Percentiles rank a stretch among this genome's conserved stretches.
Evolutionary conservation across 345 rosid species (phyloP).

Genomic region (Isatis tinctoria): DNA sequence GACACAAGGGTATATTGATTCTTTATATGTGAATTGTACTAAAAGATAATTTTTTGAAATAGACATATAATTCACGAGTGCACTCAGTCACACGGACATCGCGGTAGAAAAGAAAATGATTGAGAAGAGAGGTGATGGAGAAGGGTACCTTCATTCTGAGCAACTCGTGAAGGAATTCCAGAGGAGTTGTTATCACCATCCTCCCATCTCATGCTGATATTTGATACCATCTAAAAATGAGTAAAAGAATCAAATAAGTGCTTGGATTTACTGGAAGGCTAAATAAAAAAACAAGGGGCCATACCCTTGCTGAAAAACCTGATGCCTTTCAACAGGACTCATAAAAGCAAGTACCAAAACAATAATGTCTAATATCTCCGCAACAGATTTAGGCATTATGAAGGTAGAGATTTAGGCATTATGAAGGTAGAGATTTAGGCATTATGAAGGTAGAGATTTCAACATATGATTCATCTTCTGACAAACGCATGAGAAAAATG

Average conservation of each 20-base stretch:
- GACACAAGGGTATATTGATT: conserved; percentile 19
- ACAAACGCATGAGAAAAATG: no score
- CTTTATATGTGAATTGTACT: neutral
- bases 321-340: neutral
- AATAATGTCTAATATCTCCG: neutral
- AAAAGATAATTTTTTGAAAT: neutral
- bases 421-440: no score
- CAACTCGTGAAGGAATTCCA: conserved; percentile 81
- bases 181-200: conserved; percentile 40
- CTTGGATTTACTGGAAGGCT: neutral
- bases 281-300: neutral
- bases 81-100: neutral
- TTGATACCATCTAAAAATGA: conserved; percentile 99
- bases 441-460: no score
- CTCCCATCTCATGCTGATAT: conserved; percentile 85
- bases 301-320: conserved; percentile 84
- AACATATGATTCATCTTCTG: no score
- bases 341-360: neutral
- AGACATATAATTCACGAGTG: neutral
- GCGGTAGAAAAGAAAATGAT: neutral
- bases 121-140: neutral
- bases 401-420: neutral
- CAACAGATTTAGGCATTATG: neutral
- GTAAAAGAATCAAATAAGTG: neutral
- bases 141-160: conserved; percentile 87